phyloP scores from a whole-genome alignment of 768 basidiomycete genomes.

The Lactarius quietus region DNA sequence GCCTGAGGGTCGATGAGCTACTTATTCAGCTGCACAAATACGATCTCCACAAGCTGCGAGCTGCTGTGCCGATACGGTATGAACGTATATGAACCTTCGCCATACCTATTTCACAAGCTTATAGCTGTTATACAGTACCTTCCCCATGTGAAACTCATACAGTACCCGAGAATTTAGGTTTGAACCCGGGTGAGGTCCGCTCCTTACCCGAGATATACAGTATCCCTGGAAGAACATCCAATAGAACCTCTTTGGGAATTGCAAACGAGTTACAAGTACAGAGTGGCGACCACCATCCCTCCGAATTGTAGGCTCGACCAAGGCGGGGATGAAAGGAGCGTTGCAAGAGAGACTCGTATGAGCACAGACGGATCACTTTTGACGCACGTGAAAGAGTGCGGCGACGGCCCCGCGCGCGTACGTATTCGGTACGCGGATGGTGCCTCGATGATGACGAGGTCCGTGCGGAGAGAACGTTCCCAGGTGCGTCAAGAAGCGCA shows the following conservation, averaged over 20 bases:
- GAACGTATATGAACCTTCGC: neutral
- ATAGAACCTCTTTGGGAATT: neutral
- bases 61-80: neutral
- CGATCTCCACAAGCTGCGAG: neutral
- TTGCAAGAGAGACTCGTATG: neutral
- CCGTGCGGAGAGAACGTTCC: no score
- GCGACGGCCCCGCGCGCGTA: neutral
- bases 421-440: neutral
- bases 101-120: neutral
- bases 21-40: no score
- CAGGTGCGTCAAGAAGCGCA: no score
- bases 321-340: neutral
- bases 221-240: neutral
- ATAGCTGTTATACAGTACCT: no score
- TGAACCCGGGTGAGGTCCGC: neutral
- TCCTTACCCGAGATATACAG: neutral
- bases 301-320: neutral
- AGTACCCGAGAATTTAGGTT: neutral
- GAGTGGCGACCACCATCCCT: neutral
- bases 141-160: neutral
- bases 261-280: no score
- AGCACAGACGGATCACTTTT: neutral
- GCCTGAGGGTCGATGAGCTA: no score
- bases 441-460: no score
- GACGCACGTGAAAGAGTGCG: neutral